Evolutionary conservation across 345 rosid species (phyloP), one percentile per base, ranked within the genome.

Genomic region (Eucalyptus regnans): DNA sequence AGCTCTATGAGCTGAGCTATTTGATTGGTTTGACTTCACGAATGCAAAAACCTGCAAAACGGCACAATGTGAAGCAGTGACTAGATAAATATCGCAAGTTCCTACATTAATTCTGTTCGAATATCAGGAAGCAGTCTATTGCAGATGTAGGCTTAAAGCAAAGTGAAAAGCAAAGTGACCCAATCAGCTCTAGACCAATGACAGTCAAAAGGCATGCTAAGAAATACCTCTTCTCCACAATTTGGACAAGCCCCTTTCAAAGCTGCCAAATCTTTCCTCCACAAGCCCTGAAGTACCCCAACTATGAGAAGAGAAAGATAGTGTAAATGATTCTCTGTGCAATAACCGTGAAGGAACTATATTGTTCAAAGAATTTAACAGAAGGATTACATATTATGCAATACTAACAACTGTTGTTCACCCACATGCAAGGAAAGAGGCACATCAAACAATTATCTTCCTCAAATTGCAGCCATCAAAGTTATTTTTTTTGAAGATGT

Each of bases 191-290:
- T 41, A 37, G 49, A 89, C 8, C 16, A 86, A 46, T 60, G 66
- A 81, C 62, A 80, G 86, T 31, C 50, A 58, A 87, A 25, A 86
- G 56, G 12, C 41, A 16, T 80, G 48, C 76, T 81, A 44, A 22
- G 41, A 49, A 92, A 91, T 90, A 96, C 99, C 99, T 98, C 99
- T 90, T 98, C 99, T 58, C 98, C 97, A 29, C 99, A 98, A 91
- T 97, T 96, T 9, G 99, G 99, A 90, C 99, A 98, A 90, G 97
- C 94, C 87, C 99, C 99, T 92, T 90, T 97, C 86, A 98, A 94
- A 86, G 98, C 97, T 46, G 93, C 97, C 92, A 98, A 92, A 93
- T 98, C 99, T 89, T 95, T 97, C 91, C 96, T 94, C 99, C 99
- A 97, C 25, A 98, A 93, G 56, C 98, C 96, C 88, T 89, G 91